phyloP scores from a whole-genome alignment of 495 filamentous ascomycete genomes.

The Corynascus novoguineensis region DNA sequence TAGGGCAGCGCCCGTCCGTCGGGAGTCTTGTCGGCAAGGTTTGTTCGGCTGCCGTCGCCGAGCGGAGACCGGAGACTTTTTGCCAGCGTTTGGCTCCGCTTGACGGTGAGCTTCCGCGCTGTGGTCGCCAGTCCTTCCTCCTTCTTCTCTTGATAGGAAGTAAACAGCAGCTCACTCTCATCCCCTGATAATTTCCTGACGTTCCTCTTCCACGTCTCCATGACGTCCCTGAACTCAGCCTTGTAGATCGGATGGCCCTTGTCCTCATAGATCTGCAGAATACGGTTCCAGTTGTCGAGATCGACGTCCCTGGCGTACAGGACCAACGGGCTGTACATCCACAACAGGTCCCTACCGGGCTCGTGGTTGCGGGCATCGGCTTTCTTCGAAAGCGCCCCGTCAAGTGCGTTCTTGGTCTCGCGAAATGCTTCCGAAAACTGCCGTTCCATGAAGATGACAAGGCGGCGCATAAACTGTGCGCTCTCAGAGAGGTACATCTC shows the following conservation, averaged over 20 bases:
- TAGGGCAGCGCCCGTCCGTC: slow-evolving; percentile 64
- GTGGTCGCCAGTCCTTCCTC: slow-evolving; percentile 66
- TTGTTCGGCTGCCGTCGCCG: slow-evolving; percentile 55
- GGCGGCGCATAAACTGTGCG: slow-evolving; percentile 62
- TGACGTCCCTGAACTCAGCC: slow-evolving; percentile 73
- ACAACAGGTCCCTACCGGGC: slow-evolving; percentile 53
- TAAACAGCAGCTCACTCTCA: slow-evolving; percentile 85
- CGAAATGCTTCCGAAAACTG: slow-evolving; percentile 71
- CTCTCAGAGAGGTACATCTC: slow-evolving; percentile 75
- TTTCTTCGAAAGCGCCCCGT: slow-evolving; percentile 49
- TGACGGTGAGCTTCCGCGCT: slow-evolving; percentile 86
- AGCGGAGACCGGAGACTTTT: slow-evolving; percentile 68
- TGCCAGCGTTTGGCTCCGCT: slow-evolving; percentile 71
- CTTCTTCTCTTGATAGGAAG: slow-evolving; percentile 77
- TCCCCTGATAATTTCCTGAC: slow-evolving; percentile 74
- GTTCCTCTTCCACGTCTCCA: slow-evolving; percentile 74
- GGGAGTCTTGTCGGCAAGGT: slow-evolving; percentile 54
- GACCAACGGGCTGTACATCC: slow-evolving; percentile 78
- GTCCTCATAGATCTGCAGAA: slow-evolving; percentile 74
- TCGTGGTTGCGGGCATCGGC: slow-evolving; percentile 51
- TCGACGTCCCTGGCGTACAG: slow-evolving; percentile 83
- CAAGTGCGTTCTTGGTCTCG: slow-evolving; percentile 54
- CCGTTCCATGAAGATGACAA: slow-evolving; percentile 73
- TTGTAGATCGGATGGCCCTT: slow-evolving; percentile 71
- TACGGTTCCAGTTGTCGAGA: slow-evolving; percentile 66